Evolutionary conservation across 2,329 filamentous ascomycete genomes (phyloP).

Genomic region (Xylaria hypoxylon): DNA sequence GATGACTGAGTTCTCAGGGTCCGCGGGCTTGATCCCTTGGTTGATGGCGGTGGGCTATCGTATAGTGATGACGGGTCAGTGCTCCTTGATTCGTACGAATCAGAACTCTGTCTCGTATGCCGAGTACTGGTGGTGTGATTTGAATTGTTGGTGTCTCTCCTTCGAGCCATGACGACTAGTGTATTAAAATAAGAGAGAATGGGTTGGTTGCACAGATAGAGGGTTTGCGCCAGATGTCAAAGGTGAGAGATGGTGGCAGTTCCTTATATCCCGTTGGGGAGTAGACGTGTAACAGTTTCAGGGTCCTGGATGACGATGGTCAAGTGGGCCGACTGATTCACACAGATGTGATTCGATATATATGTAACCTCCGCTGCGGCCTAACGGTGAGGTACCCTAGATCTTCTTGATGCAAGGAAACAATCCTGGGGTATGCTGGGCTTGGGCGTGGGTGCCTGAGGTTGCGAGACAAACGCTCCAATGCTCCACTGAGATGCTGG

Average conservation of each 20-base stretch:
- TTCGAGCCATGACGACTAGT: constrained; percentile 50
- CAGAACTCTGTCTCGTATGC: constrained; percentile 57
- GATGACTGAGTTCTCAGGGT: constrained; percentile 39
- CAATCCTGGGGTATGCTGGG: constrained; percentile 42
- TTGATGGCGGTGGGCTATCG: constrained; percentile 55
- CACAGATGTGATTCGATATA: constrained; percentile 44
- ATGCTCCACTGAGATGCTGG: constrained; percentile 42
- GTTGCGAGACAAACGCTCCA: constrained; percentile 39
- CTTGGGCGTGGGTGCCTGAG: constrained; percentile 32
- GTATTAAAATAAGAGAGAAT: constrained; percentile 39
- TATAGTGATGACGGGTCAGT: constrained; percentile 61
- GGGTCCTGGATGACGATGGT: constrained; percentile 42
- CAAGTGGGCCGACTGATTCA: constrained; percentile 43
- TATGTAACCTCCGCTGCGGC: constrained; percentile 44
- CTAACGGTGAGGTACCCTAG: constrained; percentile 45
- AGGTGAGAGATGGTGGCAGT: constrained; percentile 31
- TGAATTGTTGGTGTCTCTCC: constrained; percentile 51
- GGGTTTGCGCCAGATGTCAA: constrained; percentile 26
- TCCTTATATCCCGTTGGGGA: constrained; percentile 45
- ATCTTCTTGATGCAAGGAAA: constrained; percentile 39
- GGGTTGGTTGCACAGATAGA: constrained; percentile 30
- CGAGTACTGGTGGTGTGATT: constrained; percentile 55
- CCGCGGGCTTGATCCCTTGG: constrained; percentile 49
- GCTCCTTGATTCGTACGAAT: constrained; percentile 60
- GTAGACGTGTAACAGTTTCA: constrained; percentile 42